phyloP scores from a whole-genome alignment of 345 rosid genomes.

The Salix dunnii region DNA sequence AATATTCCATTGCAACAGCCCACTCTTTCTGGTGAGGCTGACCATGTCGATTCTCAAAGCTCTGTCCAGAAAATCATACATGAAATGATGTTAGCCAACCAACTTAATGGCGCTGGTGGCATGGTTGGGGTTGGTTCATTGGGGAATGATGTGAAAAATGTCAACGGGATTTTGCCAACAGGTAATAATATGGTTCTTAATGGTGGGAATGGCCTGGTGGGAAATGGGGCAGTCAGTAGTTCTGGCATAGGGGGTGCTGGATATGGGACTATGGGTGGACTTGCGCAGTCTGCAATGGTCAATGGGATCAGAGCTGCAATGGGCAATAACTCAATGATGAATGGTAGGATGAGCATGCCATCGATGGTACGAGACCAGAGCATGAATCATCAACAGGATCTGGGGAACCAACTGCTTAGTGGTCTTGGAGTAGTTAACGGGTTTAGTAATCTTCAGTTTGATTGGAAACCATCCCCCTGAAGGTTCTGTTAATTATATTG shows the following conservation, averaged over 20 bases:
- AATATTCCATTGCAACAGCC: slow-evolving; percentile 56
- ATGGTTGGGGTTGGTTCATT: slow-evolving; percentile 55
- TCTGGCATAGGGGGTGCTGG: slow-evolving; percentile 42
- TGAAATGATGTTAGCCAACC: slow-evolving; percentile 66
- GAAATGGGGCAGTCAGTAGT: slow-evolving; percentile 49
- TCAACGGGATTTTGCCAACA: slow-evolving; percentile 46
- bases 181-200: slow-evolving; percentile 44
- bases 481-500: neutral
- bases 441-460: slow-evolving; percentile 70
- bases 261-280: slow-evolving; percentile 50
- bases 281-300: slow-evolving; percentile 50
- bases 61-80: slow-evolving; percentile 87
- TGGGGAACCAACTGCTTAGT: slow-evolving; percentile 66
- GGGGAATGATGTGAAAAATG: slow-evolving; percentile 54
- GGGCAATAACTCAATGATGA: slow-evolving; percentile 57
- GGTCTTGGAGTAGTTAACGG: slow-evolving; percentile 77
- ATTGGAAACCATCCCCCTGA: slow-evolving; percentile 74
- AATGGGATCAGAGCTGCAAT: slow-evolving; percentile 69
- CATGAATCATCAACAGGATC: slow-evolving; percentile 66
- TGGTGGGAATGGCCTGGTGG: slow-evolving; percentile 42
- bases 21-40: slow-evolving; percentile 51
- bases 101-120: slow-evolving; percentile 47
- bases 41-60: slow-evolving; percentile 62
- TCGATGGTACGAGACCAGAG: slow-evolving; percentile 56
- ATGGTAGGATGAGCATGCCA: slow-evolving; percentile 62